A percentile compares a stretch with the other conserved stretches of the same genome.
These are phyloP conservation scores for Seiridium unicorne DNA, from an alignment of 2,329 filamentous ascomycete species.

Conservation along the genomic window DNA sequence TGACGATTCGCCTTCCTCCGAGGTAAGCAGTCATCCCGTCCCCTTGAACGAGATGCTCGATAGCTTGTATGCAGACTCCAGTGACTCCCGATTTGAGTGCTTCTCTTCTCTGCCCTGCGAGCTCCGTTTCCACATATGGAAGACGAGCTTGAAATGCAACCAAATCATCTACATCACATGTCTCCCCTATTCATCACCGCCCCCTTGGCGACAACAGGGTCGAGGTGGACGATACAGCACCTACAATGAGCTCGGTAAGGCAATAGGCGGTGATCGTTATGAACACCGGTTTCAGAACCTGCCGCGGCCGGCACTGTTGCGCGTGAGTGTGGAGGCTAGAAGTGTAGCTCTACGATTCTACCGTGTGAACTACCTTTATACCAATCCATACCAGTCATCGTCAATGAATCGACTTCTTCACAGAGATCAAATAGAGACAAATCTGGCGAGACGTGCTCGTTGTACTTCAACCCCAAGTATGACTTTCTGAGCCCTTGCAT, in stretches of 20 bases:
- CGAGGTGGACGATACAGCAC: too few relatives aligned
- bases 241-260: too few relatives aligned
- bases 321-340: slow-evolving; percentile 12
- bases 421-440: not conserved
- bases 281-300: not conserved
- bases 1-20: too few relatives aligned
- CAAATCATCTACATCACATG: not conserved
- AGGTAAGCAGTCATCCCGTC: too few relatives aligned
- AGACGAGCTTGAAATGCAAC: not conserved
- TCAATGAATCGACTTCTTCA: not conserved
- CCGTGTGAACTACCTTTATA: slow-evolving; percentile 10
- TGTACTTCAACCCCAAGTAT: slow-evolving; percentile 15
- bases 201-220: not conserved
- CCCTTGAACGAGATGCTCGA: too few relatives aligned
- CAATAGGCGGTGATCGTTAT: too few relatives aligned
- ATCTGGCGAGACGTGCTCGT: not conserved
- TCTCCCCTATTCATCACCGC: not conserved
- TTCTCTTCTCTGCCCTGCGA: not conserved
- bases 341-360: slow-evolving; percentile 10
- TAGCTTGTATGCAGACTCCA: not conserved
- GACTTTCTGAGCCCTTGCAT: slow-evolving; percentile 7
- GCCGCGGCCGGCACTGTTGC: not conserved
- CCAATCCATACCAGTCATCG: not conserved
- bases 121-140: not conserved
- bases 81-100: not conserved